A percentile compares a stretch with the other conserved stretches of the same genome.
Evolutionary conservation across 306 rosid species (phyloP).

Genomic region (Crotalaria pallida): DNA sequence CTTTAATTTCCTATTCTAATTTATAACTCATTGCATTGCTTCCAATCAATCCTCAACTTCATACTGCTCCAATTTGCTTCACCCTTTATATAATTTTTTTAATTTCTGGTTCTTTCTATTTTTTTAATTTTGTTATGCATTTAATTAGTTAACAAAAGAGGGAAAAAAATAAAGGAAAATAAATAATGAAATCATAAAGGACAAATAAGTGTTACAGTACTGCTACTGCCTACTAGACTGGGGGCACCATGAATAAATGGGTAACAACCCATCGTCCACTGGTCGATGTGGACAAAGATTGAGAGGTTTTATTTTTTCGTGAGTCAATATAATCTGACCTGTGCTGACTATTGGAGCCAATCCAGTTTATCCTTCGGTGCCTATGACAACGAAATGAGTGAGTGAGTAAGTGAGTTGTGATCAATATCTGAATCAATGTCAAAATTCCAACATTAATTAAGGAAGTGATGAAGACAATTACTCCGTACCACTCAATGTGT

Average conservation of each 20-base stretch:
- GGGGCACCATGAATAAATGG: constrained; percentile 34
- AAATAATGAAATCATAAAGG: not conserved
- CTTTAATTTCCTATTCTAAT: constrained; percentile 19
- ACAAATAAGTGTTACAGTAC: not conserved
- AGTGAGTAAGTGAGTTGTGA: not conserved
- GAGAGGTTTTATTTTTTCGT: constrained; percentile 22
- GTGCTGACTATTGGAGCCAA: constrained; percentile 24
- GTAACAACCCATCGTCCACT: constrained; percentile 41
- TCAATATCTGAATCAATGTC: not conserved
- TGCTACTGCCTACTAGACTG: too few species aligned
- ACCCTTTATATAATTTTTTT: not conserved
- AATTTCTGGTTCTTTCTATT: not conserved
- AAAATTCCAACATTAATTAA: not conserved
- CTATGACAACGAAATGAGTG: constrained; percentile 18
- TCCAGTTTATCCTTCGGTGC: constrained; percentile 23
- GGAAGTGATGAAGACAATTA: not conserved
- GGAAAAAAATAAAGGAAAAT: not conserved
- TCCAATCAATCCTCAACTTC: not conserved
- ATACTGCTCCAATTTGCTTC: constrained; percentile 28
- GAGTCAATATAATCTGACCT: constrained; percentile 36
- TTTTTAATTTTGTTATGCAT: not conserved
- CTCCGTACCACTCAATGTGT: not conserved
- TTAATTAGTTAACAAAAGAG: too few species aligned
- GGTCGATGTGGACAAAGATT: constrained; percentile 25
- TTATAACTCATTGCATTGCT: not conserved